Conservation (phyloP, 2,329 filamentous ascomycete species). For the Westerdykella aurantiaca region DNA sequence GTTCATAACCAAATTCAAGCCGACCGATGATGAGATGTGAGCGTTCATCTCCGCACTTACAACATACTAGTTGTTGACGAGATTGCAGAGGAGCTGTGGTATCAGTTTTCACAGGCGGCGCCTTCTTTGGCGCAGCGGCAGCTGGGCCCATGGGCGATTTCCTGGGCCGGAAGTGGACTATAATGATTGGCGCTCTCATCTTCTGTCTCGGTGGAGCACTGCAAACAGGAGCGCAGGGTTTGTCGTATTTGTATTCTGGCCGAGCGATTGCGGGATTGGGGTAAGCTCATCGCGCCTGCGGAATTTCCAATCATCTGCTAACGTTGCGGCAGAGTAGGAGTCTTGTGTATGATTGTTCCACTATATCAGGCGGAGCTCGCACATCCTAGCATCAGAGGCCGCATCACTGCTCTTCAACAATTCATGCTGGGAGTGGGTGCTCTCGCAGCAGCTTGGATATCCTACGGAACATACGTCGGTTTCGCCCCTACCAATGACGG, state of each 20-base stretch:
- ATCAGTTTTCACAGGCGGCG: slow-evolving; percentile 70
- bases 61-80: neutral
- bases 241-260: slow-evolving; percentile 63
- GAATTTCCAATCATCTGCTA: slow-evolving; percentile 1
- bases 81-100: slow-evolving; percentile 60
- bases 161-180: slow-evolving; percentile 65
- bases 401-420: slow-evolving; percentile 70
- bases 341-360: slow-evolving; percentile 60
- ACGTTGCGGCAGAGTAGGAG: slow-evolving; percentile 46
- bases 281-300: slow-evolving; percentile 39
- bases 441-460: slow-evolving; percentile 67
- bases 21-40: slow-evolving; percentile 34
- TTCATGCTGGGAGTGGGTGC: slow-evolving; percentile 77
- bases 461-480: slow-evolving; percentile 55
- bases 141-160: slow-evolving; percentile 60
- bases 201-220: slow-evolving; percentile 68
- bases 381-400: slow-evolving; percentile 70
- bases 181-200: slow-evolving; percentile 62
- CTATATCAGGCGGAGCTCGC: slow-evolving; percentile 75
- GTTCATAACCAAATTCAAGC: slow-evolving; percentile 39
- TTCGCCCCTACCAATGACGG: slow-evolving; percentile 44
- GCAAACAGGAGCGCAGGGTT: slow-evolving; percentile 60
- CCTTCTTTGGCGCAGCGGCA: slow-evolving; percentile 62
- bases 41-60: slow-evolving; percentile 1
- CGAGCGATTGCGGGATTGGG: slow-evolving; percentile 63